These are phyloP conservation scores for Talaromyces sp. DNA, from an alignment of 2,329 filamentous ascomycete species.

Conservation along the genomic window DNA sequence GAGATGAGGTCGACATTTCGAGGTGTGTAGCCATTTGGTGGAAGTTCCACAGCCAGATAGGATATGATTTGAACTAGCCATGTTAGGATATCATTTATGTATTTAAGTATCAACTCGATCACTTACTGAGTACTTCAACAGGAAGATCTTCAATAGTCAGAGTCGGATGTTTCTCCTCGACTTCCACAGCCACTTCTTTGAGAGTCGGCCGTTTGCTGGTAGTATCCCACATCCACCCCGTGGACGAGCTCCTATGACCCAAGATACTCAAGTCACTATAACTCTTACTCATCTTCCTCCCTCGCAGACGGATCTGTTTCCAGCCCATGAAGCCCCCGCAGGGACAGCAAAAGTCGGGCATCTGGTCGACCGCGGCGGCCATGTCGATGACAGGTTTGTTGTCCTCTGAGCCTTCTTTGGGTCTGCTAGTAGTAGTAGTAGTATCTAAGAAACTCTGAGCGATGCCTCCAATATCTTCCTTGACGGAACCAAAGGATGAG, in stretches of 20 bases:
- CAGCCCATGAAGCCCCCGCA: slow-evolving; percentile 47
- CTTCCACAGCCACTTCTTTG: slow-evolving; percentile 27
- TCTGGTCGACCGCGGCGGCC: slow-evolving; percentile 27
- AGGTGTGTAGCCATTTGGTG: slow-evolving; percentile 70
- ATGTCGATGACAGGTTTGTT: slow-evolving; percentile 14
- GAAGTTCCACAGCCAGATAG: slow-evolving; percentile 70
- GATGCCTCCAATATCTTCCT: slow-evolving; percentile 45
- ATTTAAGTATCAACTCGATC: neutral
- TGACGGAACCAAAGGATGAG: slow-evolving; percentile 45
- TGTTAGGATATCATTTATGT: slow-evolving; percentile 16
- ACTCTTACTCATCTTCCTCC: slow-evolving; percentile 45
- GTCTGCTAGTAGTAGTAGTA: too few species aligned
- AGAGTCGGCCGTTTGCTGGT: slow-evolving; percentile 26
- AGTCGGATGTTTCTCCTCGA: slow-evolving; percentile 27
- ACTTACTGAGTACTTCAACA: slow-evolving; percentile 68
- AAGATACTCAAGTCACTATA: slow-evolving; percentile 43
- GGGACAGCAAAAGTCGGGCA: slow-evolving; percentile 48
- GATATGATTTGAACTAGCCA: slow-evolving; percentile 68
- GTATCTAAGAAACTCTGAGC: slow-evolving; percentile 47
- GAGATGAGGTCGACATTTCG: slow-evolving; percentile 78
- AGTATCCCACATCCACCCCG: slow-evolving; percentile 46
- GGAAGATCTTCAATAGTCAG: slow-evolving; percentile 67
- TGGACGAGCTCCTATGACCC: slow-evolving; percentile 33
- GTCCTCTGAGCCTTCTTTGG: slow-evolving; percentile 25
- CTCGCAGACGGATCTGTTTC: slow-evolving; percentile 48